Percentiles rank a stretch among this genome's conserved stretches.
Evolutionary conservation across 2,329 filamentous ascomycete species (phyloP).

Genomic region (Talaromyces verruculosus): DNA sequence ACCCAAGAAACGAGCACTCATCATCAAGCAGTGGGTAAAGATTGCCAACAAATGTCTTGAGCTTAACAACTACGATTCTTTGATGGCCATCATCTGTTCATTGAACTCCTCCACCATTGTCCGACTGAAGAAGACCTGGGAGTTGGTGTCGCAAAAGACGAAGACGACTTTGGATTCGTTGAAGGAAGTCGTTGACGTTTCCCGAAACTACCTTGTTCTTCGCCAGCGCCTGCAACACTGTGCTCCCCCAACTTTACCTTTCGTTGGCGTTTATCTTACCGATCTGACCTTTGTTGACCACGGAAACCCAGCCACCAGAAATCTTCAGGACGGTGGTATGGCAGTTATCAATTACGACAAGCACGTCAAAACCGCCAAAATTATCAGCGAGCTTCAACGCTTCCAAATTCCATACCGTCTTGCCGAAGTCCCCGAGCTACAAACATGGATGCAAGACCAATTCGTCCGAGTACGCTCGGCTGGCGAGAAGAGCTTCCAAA

Average conservation of each 20-base stretch:
- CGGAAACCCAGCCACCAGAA: conserved; percentile 83
- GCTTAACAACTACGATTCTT: conserved; percentile 90
- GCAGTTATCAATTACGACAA: conserved; percentile 98
- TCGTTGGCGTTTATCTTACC: conserved; percentile 93
- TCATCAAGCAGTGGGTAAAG: conserved; percentile 99
- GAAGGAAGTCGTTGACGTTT: conserved; percentile 81
- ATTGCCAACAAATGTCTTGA: conserved; percentile 82
- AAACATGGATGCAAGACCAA: conserved; percentile 87
- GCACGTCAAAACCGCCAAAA: conserved; percentile 88
- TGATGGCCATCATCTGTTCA: conserved; percentile 96
- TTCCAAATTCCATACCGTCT: conserved; percentile 94
- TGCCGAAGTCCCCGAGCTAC: conserved; percentile 78
- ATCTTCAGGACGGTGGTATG: conserved; percentile 67
- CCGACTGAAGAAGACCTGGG: conserved; percentile 89
- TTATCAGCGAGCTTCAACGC: conserved; percentile 91
- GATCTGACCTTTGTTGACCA: conserved; percentile 95
- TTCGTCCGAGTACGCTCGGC: conserved; percentile 70
- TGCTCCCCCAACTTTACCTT: conserved; percentile 88
- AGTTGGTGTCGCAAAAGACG: conserved; percentile 77
- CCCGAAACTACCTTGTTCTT: conserved; percentile 86
- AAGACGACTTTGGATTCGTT: conserved; percentile 76
- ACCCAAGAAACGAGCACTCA: conserved; percentile 81
- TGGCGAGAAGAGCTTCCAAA: conserved; percentile 62
- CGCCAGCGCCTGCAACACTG: conserved; percentile 80
- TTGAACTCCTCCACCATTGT: conserved; percentile 88